Percentiles rank a stretch among this genome's conserved stretches.
phyloP scores from a whole-genome alignment of 192 early-diverging fungal species.

The Martensiomyces pterosporus region DNA sequence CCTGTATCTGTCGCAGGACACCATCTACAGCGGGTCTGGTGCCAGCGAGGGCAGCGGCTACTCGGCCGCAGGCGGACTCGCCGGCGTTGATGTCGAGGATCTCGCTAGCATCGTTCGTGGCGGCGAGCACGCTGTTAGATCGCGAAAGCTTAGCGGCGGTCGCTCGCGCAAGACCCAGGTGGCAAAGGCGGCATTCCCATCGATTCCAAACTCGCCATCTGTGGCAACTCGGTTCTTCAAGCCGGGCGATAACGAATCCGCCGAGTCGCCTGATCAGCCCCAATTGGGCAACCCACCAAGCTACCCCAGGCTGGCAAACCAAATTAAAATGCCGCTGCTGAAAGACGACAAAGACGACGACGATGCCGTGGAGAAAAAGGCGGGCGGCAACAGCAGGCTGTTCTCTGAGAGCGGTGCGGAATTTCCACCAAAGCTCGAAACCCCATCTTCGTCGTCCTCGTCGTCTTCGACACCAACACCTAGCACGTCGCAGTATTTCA shows the following conservation, averaged over 20 bases:
- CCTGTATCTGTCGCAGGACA: constrained; percentile 12
- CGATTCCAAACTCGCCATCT: constrained; percentile 36
- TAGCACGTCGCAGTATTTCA: constrained; percentile 32
- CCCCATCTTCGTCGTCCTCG: background rate
- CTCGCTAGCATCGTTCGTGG: constrained; percentile 45
- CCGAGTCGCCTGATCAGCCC: too few species aligned
- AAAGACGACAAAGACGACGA: constrained; percentile 1
- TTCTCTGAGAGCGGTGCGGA: too few species aligned
- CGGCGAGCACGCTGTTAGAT: constrained; percentile 41
- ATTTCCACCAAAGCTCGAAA: background rate
- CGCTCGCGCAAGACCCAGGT: constrained; percentile 16
- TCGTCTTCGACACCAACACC: constrained; percentile 5
- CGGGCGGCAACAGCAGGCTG: background rate
- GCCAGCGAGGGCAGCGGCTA: background rate
- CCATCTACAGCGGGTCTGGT: constrained; percentile 23
- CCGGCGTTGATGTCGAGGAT: constrained; percentile 42
- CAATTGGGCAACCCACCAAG: too few species aligned
- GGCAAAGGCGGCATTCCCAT: constrained; percentile 26
- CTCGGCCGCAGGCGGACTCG: constrained; percentile 9
- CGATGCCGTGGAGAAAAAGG: constrained; percentile 1
- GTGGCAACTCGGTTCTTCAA: background rate
- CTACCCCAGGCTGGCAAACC: constrained; percentile 1
- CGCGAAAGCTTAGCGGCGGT: constrained; percentile 35
- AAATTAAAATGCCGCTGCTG: constrained; percentile 12
- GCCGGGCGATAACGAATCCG: constrained; percentile 1